Percentiles rank a stretch among this genome's conserved stretches.
Evolutionary conservation across 345 rosid genomes (phyloP).

Genomic region (Streptanthus diversifolius): DNA sequence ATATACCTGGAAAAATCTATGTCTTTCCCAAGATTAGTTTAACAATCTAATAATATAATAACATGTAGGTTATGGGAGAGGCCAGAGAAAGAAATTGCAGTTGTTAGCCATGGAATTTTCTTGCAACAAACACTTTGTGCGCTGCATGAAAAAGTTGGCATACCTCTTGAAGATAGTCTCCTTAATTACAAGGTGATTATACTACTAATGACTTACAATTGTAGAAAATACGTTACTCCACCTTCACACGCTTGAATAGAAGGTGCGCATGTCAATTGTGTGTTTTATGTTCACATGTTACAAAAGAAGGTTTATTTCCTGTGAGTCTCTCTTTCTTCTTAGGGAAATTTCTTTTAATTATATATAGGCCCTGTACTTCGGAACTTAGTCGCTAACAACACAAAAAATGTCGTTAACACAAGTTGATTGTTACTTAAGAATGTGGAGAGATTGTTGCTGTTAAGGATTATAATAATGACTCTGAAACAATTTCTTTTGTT

Average conservation of each 20-base stretch:
- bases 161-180: neutral
- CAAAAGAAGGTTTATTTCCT: neutral
- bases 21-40: neutral
- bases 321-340: neutral
- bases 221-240: conserved; percentile 17
- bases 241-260: conserved; percentile 17
- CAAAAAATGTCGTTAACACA: too few species aligned
- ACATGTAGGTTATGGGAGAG: conserved; percentile 63
- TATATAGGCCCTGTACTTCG: too few species aligned
- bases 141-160: conserved; percentile 40
- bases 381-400: too few species aligned
- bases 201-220: neutral
- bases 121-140: conserved; percentile 48
- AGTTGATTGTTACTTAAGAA: too few species aligned
- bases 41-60: neutral
- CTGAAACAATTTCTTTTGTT: too few species aligned
- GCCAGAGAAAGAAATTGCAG: conserved; percentile 74
- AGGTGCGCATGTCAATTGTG: neutral
- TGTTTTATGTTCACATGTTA: neutral
- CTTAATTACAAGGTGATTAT: conserved; percentile 21
- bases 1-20: neutral
- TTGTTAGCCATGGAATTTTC: conserved; percentile 72
- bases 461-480: too few species aligned
- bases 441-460: too few species aligned
- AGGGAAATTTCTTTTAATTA: neutral